Evolutionary conservation across 2,329 filamentous ascomycete genomes (phyloP).

Genomic region (Pezicula rhizophila): DNA sequence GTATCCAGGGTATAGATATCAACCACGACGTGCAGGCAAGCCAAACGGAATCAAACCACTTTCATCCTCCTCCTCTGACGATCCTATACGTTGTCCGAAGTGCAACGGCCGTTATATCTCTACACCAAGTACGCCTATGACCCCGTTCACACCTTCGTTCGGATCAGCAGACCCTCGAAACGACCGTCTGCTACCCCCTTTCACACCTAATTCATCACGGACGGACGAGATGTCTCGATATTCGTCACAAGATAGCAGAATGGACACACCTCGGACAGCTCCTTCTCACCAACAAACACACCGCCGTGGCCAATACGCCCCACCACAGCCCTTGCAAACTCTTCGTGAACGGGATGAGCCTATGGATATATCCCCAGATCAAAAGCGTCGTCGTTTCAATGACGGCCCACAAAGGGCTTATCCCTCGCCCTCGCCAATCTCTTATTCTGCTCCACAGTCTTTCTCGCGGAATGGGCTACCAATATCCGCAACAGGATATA

Average conservation of each 20-base stretch:
- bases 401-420: slow-evolving; percentile 35
- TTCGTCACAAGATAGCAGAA: slow-evolving; percentile 15
- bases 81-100: slow-evolving; percentile 58
- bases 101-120: slow-evolving; percentile 52
- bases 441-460: slow-evolving; percentile 21
- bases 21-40: slow-evolving; percentile 48
- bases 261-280: slow-evolving; percentile 19
- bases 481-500: slow-evolving; percentile 29
- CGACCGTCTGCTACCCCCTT: slow-evolving; percentile 15
- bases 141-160: slow-evolving; percentile 22
- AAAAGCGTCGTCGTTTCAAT: slow-evolving; percentile 58
- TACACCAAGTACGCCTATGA: slow-evolving; percentile 26
- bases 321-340: slow-evolving; percentile 21
- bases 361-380: slow-evolving; percentile 43
- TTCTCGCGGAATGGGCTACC: slow-evolving; percentile 19
- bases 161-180: slow-evolving; percentile 7
- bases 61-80: slow-evolving; percentile 30
- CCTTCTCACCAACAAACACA: slow-evolving; percentile 14
- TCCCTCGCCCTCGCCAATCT: slow-evolving; percentile 30
- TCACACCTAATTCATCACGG: slow-evolving; percentile 12
- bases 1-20: slow-evolving; percentile 92
- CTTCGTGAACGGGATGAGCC: slow-evolving; percentile 31
- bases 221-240: slow-evolving; percentile 12
- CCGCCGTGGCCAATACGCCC: slow-evolving; percentile 16
- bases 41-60: slow-evolving; percentile 11